Evolutionary conservation across 352 stramenopile species (phyloP), one percentile per base, ranked within the genome.

Genomic region (Phytophthora brassicae): DNA sequence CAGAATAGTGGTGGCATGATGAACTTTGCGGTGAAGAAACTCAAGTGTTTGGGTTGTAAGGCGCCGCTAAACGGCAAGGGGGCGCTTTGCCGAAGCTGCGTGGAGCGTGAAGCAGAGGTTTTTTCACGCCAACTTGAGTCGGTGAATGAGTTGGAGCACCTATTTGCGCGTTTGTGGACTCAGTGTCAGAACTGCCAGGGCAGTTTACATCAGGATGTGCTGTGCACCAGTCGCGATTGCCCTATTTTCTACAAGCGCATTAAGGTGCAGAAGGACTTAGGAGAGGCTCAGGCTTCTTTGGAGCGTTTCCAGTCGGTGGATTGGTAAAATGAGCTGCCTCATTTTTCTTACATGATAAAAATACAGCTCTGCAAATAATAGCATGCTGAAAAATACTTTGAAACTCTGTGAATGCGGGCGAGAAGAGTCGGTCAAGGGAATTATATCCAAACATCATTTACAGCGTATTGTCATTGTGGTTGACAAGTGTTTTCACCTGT

Each of bases 231-330:
- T 64, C 94, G 97, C 66, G 98, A 99, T 64, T 99, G 98, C 56
- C 94, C 95, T 28, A 99, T 99, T 61, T 99, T 99, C 71, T 99
- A 99, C 81, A 98, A 99, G 68, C 92, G 98, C 54, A 99, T 99
- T 73, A 99, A 99, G 83, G 97, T 99, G 28, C 95, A 99, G 75
- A 98, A 98, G 65, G 98, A 99, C 60, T 89, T 99, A 52, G 83
- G 90, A 44, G 86, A 98, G 53, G 89, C 90, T 5, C 94, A 99
- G 68, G 81, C 94, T 5, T 79, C 93, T 44, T 72, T 99, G 48
- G 94, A 99, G 59, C 94, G 94, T 64, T 99, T 99, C 70, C 77
- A 93, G 57, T 88, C 81, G 2, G 75, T 89, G 45, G 86, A 96
- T 69, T 84, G 85, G 90, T 87, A 56, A 59, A 38, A 17, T 44